Evolutionary conservation across 352 stramenopile genomes (phyloP), one percentile per base, ranked within the genome.

Genomic region (Lagenidium sp.): DNA sequence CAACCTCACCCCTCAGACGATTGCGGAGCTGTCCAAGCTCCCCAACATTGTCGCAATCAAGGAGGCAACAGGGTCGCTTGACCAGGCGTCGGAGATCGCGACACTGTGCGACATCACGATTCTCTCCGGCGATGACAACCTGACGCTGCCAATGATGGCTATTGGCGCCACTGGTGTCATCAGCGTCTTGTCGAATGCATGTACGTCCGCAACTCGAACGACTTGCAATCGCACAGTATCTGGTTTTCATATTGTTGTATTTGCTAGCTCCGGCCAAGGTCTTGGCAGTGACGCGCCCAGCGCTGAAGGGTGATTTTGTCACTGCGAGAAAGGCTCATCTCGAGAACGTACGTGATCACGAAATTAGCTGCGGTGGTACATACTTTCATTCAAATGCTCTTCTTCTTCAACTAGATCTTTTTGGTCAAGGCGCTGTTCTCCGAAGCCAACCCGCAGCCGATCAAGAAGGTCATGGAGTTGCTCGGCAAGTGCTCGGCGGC

Each of bases 31-130:
- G 11, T 71, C 88, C 29, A 89, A 96, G 68, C 71, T 98, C 59
- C 84, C 93, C n/a, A 86, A 90, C 53, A 97, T 99, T 58, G 80
- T 98, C 26, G 96, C 93, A 35, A 86, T 99, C 48, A 99, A 99
- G 68, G 95, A 99, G 65, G 95, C 96, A 19, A 99, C 95, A 0
- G 95, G 96, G 5, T 94, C 80, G 31, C 63, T 96, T 19, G 85
- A 96, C 52, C 51, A 76, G 61, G 82, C 85, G 11, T 84, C 81
- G 24, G 84, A 95, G 59, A 95, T 95, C 30, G 82, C 81, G 23
- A 71, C 78, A 16, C 60, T 94, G 6, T 95, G 85, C 52, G 82
- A 95, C 65, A 91, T 96, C 50, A 93, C 85, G 25, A 93, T 96
- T 39, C 65, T 96, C 29, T 95, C 82, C 4, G 85, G 85, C 6